These are phyloP conservation scores for Pterocarpus macrocarpus DNA, from an alignment of 306 rosid genomes.

Conservation along the genomic window DNA sequence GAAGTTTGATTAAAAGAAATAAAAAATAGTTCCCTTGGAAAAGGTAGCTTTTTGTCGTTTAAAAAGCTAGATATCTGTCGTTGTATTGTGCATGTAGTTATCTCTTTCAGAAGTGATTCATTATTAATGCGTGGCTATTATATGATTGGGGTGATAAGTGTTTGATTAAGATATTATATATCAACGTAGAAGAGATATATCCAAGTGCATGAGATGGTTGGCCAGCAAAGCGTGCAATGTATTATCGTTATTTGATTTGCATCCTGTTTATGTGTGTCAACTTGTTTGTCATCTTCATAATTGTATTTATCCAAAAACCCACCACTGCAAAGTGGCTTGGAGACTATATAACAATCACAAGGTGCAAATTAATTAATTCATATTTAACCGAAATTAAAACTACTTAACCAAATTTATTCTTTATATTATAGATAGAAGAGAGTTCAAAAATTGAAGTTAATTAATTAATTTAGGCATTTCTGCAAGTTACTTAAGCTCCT, in stretches of 20 bases:
- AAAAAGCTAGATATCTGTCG: neutral
- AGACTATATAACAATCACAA: neutral
- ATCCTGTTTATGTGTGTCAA: neutral
- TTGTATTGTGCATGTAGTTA: slow-evolving; percentile 25
- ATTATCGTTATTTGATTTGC: neutral
- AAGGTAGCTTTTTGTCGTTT: neutral
- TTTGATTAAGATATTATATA: neutral
- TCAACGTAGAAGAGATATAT: slow-evolving; percentile 1
- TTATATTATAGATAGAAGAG: no score
- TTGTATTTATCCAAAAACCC: slow-evolving; percentile 30
- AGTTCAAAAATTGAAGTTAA: no score
- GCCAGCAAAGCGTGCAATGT: slow-evolving; percentile 37
- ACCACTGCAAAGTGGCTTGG: slow-evolving; percentile 4
- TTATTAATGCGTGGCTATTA: slow-evolving; percentile 28
- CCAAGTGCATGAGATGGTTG: slow-evolving; percentile 23
- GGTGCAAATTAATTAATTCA: neutral
- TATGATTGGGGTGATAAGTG: slow-evolving; percentile 6
- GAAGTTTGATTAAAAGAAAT: neutral
- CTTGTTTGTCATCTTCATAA: slow-evolving; percentile 18
- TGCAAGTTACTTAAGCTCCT: no score
- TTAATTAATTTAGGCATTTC: no score
- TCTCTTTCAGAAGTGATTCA: slow-evolving; percentile 20
- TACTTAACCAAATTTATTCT: no score
- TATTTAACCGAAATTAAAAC: neutral
- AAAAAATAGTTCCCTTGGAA: neutral